phyloP scores from a whole-genome alignment of 1,284 basidiomycete genomes.

The Cutaneotrichosporon sp. region DNA sequence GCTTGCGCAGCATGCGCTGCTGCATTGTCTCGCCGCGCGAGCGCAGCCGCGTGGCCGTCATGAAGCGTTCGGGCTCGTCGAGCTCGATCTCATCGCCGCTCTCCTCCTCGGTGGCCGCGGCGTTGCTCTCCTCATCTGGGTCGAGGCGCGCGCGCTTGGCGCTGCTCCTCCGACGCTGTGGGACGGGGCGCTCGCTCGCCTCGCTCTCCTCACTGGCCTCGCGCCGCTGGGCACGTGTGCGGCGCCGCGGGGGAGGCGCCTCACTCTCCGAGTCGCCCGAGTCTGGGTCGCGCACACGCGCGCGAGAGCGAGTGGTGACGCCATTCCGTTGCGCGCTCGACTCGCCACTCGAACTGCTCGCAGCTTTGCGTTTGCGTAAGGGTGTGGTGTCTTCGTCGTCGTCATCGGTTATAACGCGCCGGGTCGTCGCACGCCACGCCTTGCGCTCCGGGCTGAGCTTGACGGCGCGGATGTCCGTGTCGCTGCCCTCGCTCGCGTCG shows the following conservation, averaged over 20 bases:
- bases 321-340: not conserved
- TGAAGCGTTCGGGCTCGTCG: conserved; percentile 50
- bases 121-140: conserved; percentile 30
- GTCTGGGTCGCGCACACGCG: no score
- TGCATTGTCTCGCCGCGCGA: conserved; percentile 26
- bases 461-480: not conserved
- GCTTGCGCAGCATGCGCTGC: conserved; percentile 45
- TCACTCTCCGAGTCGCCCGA: not conserved
- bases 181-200: not conserved
- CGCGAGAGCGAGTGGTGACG: not conserved
- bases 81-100: conserved; percentile 62
- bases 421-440: not conserved
- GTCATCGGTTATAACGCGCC: not conserved
- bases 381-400: not conserved
- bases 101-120: conserved; percentile 54
- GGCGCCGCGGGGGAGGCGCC: not conserved
- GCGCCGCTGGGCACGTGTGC: not conserved
- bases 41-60: conserved; percentile 56
- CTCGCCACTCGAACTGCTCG: not conserved
- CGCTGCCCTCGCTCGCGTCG: not conserved
- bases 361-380: not conserved
- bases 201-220: not conserved
- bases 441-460: not conserved
- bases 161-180: not conserved
- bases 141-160: conserved; percentile 7